Percentiles rank a stretch among this genome's conserved stretches.
phyloP scores from a whole-genome alignment of 83 land plant species.

The Thuja plicata region DNA sequence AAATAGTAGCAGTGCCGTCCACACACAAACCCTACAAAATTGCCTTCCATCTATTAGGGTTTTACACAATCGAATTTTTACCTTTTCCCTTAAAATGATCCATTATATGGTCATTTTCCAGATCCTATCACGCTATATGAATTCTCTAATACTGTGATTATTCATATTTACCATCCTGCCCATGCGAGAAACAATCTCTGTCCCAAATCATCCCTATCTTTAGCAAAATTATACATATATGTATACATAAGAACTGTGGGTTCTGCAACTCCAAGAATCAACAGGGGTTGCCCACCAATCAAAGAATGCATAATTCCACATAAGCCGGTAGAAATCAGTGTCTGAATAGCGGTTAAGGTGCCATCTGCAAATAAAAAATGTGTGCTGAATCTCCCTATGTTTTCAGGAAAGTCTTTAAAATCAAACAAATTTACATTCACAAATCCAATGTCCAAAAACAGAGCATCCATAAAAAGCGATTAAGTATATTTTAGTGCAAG shows the following conservation, averaged over 20 bases:
- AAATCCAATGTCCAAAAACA: background rate
- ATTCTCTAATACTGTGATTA: background rate
- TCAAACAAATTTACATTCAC: background rate
- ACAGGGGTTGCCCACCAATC: slow-evolving; percentile 66
- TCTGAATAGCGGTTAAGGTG: slow-evolving; percentile 62
- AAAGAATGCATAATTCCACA: slow-evolving; percentile 74
- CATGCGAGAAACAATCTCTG: slow-evolving; percentile 63
- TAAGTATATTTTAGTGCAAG: background rate
- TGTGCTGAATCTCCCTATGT: background rate
- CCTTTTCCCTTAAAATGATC: slow-evolving; percentile 25
- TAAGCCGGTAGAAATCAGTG: slow-evolving; percentile 61
- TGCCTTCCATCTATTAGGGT: background rate
- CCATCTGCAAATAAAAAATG: slow-evolving; percentile 36
- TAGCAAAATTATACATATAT: slow-evolving; percentile 60
- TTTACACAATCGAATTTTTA: background rate
- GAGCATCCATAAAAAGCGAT: background rate
- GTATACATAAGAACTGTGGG: slow-evolving; percentile 67
- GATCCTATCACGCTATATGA: background rate
- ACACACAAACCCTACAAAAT: slow-evolving; percentile 75
- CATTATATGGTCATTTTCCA: background rate
- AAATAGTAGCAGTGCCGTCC: slow-evolving; percentile 76
- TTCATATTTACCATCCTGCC: slow-evolving; percentile 63
- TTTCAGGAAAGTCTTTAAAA: background rate
- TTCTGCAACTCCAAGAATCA: slow-evolving; percentile 70
- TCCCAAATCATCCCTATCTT: slow-evolving; percentile 42